A percentile compares a stretch with the other conserved stretches of the same genome.
Conservation (phyloP, 2,329 filamentous ascomycete species). For the Uncinocarpus reesii region DNA sequence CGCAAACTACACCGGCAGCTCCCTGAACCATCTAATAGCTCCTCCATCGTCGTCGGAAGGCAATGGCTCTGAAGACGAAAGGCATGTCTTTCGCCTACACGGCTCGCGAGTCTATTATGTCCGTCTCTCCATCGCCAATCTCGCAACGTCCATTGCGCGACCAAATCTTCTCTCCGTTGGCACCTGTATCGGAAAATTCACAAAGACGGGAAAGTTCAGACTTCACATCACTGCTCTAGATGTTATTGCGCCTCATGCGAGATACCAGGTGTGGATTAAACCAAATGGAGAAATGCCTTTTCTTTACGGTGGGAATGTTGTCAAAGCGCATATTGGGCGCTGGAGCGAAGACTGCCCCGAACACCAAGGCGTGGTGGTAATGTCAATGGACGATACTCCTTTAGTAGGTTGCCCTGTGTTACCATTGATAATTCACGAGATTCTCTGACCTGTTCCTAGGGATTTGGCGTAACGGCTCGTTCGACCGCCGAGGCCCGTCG, state of each 20-base stretch:
- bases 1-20: conserved; percentile 81
- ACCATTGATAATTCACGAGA: neutral
- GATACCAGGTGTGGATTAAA: conserved; percentile 97
- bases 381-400: conserved; percentile 84
- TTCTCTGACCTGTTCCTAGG: conserved; percentile 39
- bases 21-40: conserved; percentile 73
- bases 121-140: conserved; percentile 75
- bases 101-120: conserved; percentile 85
- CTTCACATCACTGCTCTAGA: conserved; percentile 82
- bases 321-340: conserved; percentile 70
- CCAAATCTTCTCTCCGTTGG: conserved; percentile 78
- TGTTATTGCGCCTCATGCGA: conserved; percentile 77
- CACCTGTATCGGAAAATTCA: conserved; percentile 82
- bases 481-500: conserved; percentile 73
- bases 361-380: conserved; percentile 82
- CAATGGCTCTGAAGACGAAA: conserved; percentile 58
- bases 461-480: conserved; percentile 85
- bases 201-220: conserved; percentile 90
- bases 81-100: conserved; percentile 77
- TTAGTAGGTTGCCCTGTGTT: conserved; percentile 36
- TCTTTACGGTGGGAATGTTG: conserved; percentile 82
- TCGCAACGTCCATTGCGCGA: conserved; percentile 75
- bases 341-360: conserved; percentile 89
- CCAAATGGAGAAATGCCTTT: conserved; percentile 96
- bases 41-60: conserved; percentile 57